Evolutionary conservation across 2,329 filamentous ascomycete species (phyloP), one percentile per base, ranked within the genome.

Genomic region (Sporothrix schenckii): DNA sequence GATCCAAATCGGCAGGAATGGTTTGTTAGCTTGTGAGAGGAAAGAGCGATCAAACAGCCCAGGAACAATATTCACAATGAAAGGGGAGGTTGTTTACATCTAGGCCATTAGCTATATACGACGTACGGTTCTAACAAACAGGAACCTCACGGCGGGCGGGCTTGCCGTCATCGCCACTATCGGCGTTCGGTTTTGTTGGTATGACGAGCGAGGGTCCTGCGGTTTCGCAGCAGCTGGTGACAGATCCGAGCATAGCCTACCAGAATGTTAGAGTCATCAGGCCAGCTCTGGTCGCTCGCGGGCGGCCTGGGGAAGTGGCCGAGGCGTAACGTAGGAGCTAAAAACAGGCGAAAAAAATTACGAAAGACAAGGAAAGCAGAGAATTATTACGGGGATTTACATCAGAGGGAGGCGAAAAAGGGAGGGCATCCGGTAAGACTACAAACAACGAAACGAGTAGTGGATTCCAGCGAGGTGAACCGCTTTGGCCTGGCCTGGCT

Each of bases 101-200:
- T 13, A 30, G 24, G 54, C 21, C 27, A 24, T 13, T 68, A 30
- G 44, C 67, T 69, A 66, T 70, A 66, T 70, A 69, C 49, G 4
- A 66, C 58, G 56, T 66, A 65, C 49, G 10, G 21, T 10, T 47
- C 50, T 34, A 50, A 50, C 50, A 30, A 24, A 19, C 30, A 30
- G 44, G n/a, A 11, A 50, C 24, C 34, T 34, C 13, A 16, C 6
- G 10, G 7, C n/a, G n/a, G n/a, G 39, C 30, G n/a, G 24, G 30
- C n/a, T 13, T 21, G 24, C 71, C 66, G 69, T 66, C 69, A 69
- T 70, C 68, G 71, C 71, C 69, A 70, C 68, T 50, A 58, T 69
- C 68, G 68, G 56, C 68, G 34, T 49, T 65, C 19, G 50, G 21
- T 34, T 65, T 54, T 53, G 49, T 11, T 39, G 27, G 66, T 14